These are phyloP conservation scores for Aspergillus pseudoglaucus DNA, from an alignment of 2,329 filamentous ascomycete species.

Conservation along the genomic window DNA sequence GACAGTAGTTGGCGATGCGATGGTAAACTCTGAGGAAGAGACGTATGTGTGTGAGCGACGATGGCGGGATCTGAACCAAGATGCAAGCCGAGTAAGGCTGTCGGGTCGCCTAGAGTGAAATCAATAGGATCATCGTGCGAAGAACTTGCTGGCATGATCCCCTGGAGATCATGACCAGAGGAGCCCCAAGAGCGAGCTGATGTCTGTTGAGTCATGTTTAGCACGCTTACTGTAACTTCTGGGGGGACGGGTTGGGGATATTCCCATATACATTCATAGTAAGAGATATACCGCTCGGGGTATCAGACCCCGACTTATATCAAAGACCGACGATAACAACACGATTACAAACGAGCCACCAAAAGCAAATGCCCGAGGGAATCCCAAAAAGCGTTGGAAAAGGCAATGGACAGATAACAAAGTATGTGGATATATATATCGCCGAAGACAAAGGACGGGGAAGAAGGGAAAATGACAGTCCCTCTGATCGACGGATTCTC, in stretches of 20 bases:
- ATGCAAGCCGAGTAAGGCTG: constrained; percentile 21
- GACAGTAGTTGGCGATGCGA: constrained; percentile 6
- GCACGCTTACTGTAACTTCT: background rate
- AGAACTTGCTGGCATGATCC: constrained; percentile 21
- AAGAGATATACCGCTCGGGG: background rate
- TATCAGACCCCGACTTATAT: no score
- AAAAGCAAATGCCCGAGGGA: background rate
- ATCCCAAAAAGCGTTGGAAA: background rate
- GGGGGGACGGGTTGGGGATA: background rate
- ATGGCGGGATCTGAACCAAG: constrained; percentile 16
- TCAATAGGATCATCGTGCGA: constrained; percentile 8
- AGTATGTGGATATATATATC: no score
- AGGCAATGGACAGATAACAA: background rate
- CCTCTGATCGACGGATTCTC: background rate
- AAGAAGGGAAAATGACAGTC: no score
- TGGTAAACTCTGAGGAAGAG: constrained; percentile 15
- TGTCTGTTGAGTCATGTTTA: background rate
- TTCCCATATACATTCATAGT: background rate
- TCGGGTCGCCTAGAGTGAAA: constrained; percentile 14
- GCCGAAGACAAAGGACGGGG: no score
- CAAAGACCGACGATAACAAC: background rate
- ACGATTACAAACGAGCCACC: background rate
- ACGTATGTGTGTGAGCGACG: constrained; percentile 13
- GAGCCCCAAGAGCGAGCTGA: background rate
- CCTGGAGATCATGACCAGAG: constrained; percentile 24